These are phyloP conservation scores for Lachnellula willkommii DNA, from an alignment of 2,329 filamentous ascomycete species.

Conservation along the genomic window DNA sequence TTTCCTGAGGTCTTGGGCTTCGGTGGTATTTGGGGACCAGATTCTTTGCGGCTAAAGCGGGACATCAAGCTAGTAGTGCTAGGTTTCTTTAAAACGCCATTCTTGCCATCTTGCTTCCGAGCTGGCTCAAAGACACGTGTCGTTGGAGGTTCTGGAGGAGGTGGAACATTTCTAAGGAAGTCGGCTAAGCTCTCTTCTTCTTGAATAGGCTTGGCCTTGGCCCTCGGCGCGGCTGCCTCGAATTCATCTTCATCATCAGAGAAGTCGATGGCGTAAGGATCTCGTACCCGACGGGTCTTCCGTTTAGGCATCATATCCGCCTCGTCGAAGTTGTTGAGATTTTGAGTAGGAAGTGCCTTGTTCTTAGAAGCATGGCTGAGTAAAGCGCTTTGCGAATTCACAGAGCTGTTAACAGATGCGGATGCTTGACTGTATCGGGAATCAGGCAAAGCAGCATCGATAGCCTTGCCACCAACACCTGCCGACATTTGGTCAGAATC, in stretches of 20 bases:
- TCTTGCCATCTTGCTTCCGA: slow-evolving; percentile 21
- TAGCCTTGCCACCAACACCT: slow-evolving; percentile 49
- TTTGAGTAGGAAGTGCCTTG: slow-evolving; percentile 30
- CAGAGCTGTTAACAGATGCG: slow-evolving; percentile 36
- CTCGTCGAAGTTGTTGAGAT: slow-evolving; percentile 21
- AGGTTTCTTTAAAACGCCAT: slow-evolving; percentile 55
- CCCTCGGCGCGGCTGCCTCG: slow-evolving; percentile 15
- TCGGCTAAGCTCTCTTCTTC: slow-evolving; percentile 61
- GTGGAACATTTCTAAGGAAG: slow-evolving; percentile 65
- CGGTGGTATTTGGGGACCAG: slow-evolving; percentile 33
- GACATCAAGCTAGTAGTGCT: slow-evolving; percentile 58
- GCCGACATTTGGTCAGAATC: slow-evolving; percentile 72
- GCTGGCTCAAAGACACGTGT: slow-evolving; percentile 17
- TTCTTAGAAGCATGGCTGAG: slow-evolving; percentile 37
- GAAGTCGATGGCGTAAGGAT: slow-evolving; percentile 89
- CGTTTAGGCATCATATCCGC: slow-evolving; percentile 55
- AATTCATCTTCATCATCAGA: slow-evolving; percentile 42
- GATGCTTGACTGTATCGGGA: slow-evolving; percentile 47
- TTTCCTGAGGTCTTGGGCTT: slow-evolving; percentile 29
- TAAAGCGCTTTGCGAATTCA: slow-evolving; percentile 70
- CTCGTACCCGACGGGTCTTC: slow-evolving; percentile 71
- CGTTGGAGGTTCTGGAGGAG: slow-evolving; percentile 48
- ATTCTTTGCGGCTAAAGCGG: slow-evolving; percentile 42
- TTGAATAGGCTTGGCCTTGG: slow-evolving; percentile 20
- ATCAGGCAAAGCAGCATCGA: slow-evolving; percentile 53